phyloP scores from a whole-genome alignment of 2,329 filamentous ascomycete genomes.

The Stemphylium lycopersici region DNA sequence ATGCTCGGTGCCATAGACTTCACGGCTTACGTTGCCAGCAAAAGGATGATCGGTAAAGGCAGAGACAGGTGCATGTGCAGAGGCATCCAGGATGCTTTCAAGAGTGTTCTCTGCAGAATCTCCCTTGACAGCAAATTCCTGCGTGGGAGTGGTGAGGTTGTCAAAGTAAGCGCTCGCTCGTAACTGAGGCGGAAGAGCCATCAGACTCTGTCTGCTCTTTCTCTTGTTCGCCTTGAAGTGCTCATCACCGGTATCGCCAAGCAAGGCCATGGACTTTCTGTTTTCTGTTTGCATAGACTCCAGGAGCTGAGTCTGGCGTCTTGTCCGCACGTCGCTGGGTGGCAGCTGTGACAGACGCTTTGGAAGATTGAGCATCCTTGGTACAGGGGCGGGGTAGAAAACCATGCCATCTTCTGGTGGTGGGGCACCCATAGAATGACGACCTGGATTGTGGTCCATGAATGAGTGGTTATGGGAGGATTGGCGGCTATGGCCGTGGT shows the following conservation, averaged over 20 bases:
- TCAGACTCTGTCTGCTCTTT: conserved; percentile 51
- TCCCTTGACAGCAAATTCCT: conserved; percentile 66
- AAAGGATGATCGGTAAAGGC: conserved; percentile 92
- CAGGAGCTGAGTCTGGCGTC: conserved; percentile 75
- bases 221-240: conserved; percentile 27
- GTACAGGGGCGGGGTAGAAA: conserved; percentile 93
- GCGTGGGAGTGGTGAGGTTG: conserved; percentile 57
- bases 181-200: conserved; percentile 77
- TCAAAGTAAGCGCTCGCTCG: conserved; percentile 94
- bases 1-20: conserved; percentile 69
- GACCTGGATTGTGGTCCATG: conserved; percentile 51
- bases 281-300: conserved; percentile 64
- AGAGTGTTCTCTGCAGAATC: conserved; percentile 88
- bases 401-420: conserved; percentile 80
- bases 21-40: conserved; percentile 74
- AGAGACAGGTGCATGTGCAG: conserved; percentile 82
- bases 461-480: conserved; percentile 30
- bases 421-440: conserved; percentile 46
- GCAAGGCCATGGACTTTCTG: conserved; percentile 55
- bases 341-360: conserved; percentile 81
- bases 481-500: conserved; percentile 25
- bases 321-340: conserved; percentile 67
- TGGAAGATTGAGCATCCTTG: conserved; percentile 89
- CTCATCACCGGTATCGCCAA: conserved; percentile 4
- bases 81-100: conserved; percentile 90